These are phyloP conservation scores for Trichoderma orchidacearum DNA, from an alignment of 495 filamentous ascomycete genomes.

Conservation along the genomic window DNA sequence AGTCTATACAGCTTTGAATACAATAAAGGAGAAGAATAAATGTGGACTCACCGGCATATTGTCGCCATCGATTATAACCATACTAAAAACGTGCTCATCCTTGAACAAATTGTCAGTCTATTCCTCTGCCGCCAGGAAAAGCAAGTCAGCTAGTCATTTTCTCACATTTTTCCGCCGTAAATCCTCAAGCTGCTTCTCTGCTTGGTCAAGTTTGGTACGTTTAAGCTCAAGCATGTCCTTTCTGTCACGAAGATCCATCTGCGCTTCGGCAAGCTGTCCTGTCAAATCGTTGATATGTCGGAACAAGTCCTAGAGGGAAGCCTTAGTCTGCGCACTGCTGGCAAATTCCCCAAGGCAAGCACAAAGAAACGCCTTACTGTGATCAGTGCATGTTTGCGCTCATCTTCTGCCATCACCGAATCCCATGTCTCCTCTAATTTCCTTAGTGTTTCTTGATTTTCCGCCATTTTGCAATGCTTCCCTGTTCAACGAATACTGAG, in stretches of 20 bases:
- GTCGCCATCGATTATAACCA: conserved; percentile 4
- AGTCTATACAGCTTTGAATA: not conserved
- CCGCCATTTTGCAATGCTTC: not conserved
- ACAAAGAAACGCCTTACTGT: not conserved
- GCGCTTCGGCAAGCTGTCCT: not conserved
- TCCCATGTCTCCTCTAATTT: not conserved
- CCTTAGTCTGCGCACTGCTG: not conserved
- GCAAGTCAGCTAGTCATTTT: not conserved
- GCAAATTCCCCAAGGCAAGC: not conserved
- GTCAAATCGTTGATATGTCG: not conserved
- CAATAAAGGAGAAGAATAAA: not conserved
- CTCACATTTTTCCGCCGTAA: not conserved
- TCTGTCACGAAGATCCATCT: conserved; percentile 1
- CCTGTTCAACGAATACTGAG: not conserved
- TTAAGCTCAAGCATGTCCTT: conserved; percentile 1
- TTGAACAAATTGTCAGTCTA: not conserved
- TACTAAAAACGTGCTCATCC: not conserved
- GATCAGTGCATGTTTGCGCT: not conserved
- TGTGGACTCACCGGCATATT: not conserved
- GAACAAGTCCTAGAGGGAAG: not conserved
- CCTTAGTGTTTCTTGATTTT: not conserved
- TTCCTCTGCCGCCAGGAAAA: not conserved
- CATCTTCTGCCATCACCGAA: not conserved
- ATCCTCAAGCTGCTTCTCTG: not conserved
- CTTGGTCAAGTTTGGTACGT: not conserved